A percentile compares a stretch with the other conserved stretches of the same genome.
phyloP scores from a whole-genome alignment of 306 rosid genomes.

The Dalbergia cultrata region DNA sequence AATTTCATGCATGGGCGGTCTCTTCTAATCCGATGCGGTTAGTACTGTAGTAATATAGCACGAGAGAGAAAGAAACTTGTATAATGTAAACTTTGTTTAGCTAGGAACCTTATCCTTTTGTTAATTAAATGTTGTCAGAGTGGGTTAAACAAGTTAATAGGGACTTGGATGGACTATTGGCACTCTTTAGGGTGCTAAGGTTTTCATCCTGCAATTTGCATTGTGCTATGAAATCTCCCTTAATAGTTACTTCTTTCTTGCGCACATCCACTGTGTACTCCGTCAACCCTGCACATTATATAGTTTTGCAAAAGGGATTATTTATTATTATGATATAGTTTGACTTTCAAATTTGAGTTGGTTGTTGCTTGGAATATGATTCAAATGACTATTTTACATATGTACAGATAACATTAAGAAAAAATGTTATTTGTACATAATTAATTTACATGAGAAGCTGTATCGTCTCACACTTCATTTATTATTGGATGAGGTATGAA shows the following conservation, averaged over 20 bases:
- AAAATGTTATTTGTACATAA: too few species aligned
- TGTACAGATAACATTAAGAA: too few species aligned
- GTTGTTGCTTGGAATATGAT: background rate
- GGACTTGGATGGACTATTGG: slow-evolving; percentile 22
- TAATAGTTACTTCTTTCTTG: slow-evolving; percentile 50
- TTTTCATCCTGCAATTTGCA: slow-evolving; percentile 14
- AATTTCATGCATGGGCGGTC: too few species aligned
- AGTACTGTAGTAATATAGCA: background rate
- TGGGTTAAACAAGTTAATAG: slow-evolving; percentile 33
- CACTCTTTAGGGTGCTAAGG: slow-evolving; percentile 21
- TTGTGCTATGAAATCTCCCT: slow-evolving; percentile 48
- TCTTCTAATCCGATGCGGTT: background rate
- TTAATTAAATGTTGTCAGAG: slow-evolving; percentile 23
- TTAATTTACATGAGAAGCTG: too few species aligned
- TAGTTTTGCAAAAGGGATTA: background rate
- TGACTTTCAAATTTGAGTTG: background rate
- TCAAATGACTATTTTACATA: slow-evolving; percentile 10
- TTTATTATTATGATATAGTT: too few species aligned
- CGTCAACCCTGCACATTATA: slow-evolving; percentile 49
- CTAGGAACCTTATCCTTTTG: background rate
- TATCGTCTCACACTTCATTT: too few species aligned
- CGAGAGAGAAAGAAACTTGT: slow-evolving; percentile 2
- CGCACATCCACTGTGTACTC: slow-evolving; percentile 52
- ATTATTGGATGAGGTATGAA: too few species aligned
- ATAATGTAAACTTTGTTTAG: background rate